Base-by-base conservation (phyloP, 129 eudicot genomes). In the Flaveria ramosissima region DNA sequence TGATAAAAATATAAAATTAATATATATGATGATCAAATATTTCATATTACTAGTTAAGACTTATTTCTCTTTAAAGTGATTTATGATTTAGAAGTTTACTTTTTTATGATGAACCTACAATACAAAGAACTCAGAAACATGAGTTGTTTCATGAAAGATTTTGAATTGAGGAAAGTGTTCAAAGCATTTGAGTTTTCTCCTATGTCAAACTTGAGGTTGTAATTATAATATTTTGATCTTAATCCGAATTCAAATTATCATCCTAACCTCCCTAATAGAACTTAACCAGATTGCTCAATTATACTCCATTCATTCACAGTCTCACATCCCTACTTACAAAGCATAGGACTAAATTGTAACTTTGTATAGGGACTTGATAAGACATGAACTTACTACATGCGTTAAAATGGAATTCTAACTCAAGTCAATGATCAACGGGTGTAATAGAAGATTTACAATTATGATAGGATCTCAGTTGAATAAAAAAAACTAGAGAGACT, bases 381-480 rank as follows among this genome's bases (percentile, higher is more conserved):
- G 68, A 51, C 52, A 43, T 55, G 15, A 57, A 55, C 81, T 23
- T 77, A 19, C 30, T 47, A n/a, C 65, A 32, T 36, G 41, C 1
- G 6, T 6, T 36, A 36, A 36, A 4, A 5, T 36, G 41, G 41
- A 36, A 36, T 36, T 36, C 26, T 30, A 59, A 46, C 27, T 43
- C 45, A 26, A 53, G 67, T 69, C 61, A 70, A 78, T 15, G 71
- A 13, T 59, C 72, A 78, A 78, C 23, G 77, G 61, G 19, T 14
- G 43, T 67, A 21, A 3, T 42, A 71, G 11, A 74, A 48, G 41
- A 55, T 60, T 27, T 53, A 56, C 11, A 27, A 56, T n/a, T 12
- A 26, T 48, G 41, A 14, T 17, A 43, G 74, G 67, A 77, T 67
- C 42, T 51, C 67, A 21, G 30, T 21, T 43, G 74, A 24, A 66